phyloP scores from a whole-genome alignment of 2,329 filamentous ascomycete genomes.

The Endoconidiophora polonica region DNA sequence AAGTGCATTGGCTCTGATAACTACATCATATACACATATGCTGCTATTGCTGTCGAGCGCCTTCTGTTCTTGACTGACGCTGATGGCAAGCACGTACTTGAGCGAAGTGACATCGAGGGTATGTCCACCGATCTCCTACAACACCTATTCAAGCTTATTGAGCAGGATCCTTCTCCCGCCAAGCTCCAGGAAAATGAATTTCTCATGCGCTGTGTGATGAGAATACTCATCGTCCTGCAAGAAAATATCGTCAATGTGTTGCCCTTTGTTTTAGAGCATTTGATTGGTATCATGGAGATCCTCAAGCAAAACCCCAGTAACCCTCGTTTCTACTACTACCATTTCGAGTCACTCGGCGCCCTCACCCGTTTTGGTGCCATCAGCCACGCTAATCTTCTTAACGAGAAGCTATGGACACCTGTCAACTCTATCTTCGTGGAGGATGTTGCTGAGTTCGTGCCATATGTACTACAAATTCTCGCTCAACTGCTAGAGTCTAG shows the following conservation, averaged over 20 bases:
- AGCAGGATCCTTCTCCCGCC: slow-evolving; percentile 65
- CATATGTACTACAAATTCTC: slow-evolving; percentile 91
- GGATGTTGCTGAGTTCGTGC: slow-evolving; percentile 84
- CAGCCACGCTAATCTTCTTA: slow-evolving; percentile 54
- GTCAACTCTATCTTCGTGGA: slow-evolving; percentile 67
- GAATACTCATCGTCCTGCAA: slow-evolving; percentile 84
- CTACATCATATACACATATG: slow-evolving; percentile 96
- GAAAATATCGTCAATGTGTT: slow-evolving; percentile 60
- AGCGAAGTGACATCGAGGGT: slow-evolving; percentile 59
- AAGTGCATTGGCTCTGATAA: slow-evolving; percentile 79
- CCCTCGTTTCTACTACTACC: slow-evolving; percentile 94
- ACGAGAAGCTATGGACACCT: slow-evolving; percentile 65
- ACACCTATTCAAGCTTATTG: slow-evolving; percentile 81
- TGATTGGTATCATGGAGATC: slow-evolving; percentile 77
- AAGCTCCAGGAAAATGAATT: slow-evolving; percentile 99
- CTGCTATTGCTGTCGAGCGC: slow-evolving; percentile 89
- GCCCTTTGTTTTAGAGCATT: slow-evolving; percentile 64
- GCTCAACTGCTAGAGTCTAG: slow-evolving; percentile 80
- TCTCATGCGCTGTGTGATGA: slow-evolving; percentile 96
- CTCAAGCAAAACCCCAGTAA: slow-evolving; percentile 95
- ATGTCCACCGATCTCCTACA: slow-evolving; percentile 73
- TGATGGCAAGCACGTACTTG: slow-evolving; percentile 60
- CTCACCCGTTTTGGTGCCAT: slow-evolving; percentile 54
- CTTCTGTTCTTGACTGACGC: slow-evolving; percentile 71
- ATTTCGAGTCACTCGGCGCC: slow-evolving; percentile 87